Base-by-base conservation (phyloP, 2,329 filamentous ascomycete genomes). In the Hypocreales sp. region DNA sequence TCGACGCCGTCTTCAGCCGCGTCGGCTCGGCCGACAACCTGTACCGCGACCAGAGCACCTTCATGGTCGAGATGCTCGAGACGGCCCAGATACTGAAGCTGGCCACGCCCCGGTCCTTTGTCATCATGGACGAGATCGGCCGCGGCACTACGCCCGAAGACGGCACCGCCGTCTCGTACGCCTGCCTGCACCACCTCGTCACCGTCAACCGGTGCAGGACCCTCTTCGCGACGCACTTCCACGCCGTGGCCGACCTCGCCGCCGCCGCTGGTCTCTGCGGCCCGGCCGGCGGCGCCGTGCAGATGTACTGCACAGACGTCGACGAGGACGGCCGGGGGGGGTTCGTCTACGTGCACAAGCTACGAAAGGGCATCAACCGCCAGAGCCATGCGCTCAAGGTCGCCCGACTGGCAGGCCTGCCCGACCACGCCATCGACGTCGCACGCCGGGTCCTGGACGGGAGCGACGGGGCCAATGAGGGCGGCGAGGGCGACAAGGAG, bases 11-110 rank as follows among this genome's bases (percentile, higher is more conserved):
- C 29, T 95, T 92, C 58, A 90, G 79, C 46, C 80, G 90, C 46
- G 79, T 92, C 14, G 90, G 90, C 2, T 92, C 84, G 1, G 90
- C 87, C 2, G 92, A 98, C 50, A 87, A 93, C 47, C 63, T 98
- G n/a, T 94, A 80, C 56, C 72, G 74, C 27, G 80, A 93, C 56
- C 86, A 95, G 51, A 93, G 83, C 28, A 98, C 92, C 0, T 98
- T 98, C 53, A 95, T 98, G 90, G 83, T 95, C 1, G 90, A 98
- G 56, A 98, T 98, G 90, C 67, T 94, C 3, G 90, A 98, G 55
- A 93, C 90, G 13, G 86, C 87, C 2, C 67, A 79, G 15, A 98
- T 98, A 28, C 64, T 98, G 28, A 80, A 78, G 34, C 67, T 80
- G 38, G 87, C 90, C 0, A 95, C 87, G 1, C 56, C 73, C 2